These are phyloP conservation scores for Chlorella sp. DNA, from an alignment of 139 green algal species.

Conservation along the genomic window DNA sequence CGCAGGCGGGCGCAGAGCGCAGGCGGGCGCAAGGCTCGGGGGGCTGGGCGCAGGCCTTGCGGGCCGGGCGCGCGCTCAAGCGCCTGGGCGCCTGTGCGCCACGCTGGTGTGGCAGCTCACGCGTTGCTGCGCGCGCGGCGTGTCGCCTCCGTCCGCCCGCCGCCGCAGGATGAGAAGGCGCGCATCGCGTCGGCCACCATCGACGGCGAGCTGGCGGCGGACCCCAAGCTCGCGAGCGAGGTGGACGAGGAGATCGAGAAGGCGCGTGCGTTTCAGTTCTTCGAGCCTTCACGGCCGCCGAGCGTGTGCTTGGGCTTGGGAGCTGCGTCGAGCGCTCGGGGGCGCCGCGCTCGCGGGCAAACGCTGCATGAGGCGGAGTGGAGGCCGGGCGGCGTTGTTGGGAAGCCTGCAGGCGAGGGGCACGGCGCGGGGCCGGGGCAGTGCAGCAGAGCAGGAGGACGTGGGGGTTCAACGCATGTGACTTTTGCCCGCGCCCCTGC, in stretches of 20 bases:
- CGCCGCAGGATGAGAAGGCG: constrained; percentile 32
- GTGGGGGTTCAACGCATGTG: too few relatives aligned
- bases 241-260: constrained; percentile 37
- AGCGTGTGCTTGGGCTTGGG: too few relatives aligned
- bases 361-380: too few relatives aligned
- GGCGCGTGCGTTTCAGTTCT: too few relatives aligned
- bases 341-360: too few relatives aligned
- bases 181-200: constrained; percentile 35
- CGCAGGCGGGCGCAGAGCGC: not conserved
- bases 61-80: not conserved
- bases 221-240: constrained; percentile 33
- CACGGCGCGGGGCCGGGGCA: too few relatives aligned
- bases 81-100: not conserved
- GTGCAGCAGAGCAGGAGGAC: too few relatives aligned
- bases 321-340: too few relatives aligned
- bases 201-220: constrained; percentile 36
- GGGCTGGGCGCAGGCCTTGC: not conserved
- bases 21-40: not conserved
- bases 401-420: too few relatives aligned
- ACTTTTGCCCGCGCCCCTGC: too few relatives aligned
- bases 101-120: not conserved
- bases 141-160: not conserved
- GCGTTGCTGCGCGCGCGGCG: not conserved
- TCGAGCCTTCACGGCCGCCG: too few relatives aligned
- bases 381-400: too few relatives aligned